These are phyloP conservation scores for Penicillium sclerotigenum DNA, from an alignment of 2,329 filamentous ascomycete genomes.

Conservation along the genomic window DNA sequence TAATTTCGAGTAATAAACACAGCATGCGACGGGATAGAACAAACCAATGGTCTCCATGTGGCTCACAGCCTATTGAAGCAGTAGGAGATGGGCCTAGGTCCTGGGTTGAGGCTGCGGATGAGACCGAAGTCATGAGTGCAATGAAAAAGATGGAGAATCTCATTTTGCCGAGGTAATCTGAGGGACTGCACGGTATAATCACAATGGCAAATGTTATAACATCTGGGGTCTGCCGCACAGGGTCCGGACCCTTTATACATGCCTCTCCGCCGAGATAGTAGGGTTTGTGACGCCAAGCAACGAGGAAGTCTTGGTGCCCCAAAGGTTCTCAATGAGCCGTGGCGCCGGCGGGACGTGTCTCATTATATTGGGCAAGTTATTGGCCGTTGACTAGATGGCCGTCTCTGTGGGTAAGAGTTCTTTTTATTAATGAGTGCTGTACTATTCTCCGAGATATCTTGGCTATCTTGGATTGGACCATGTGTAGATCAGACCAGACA, in stretches of 20 bases:
- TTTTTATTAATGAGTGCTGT: background rate
- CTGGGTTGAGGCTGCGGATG: constrained; percentile 14
- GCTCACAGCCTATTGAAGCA: constrained; percentile 26
- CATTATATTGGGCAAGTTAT: background rate
- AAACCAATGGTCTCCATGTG: constrained; percentile 31
- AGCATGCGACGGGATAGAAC: background rate
- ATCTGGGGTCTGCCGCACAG: background rate
- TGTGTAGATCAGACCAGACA: background rate
- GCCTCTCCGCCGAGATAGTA: constrained; percentile 10
- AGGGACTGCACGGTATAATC: background rate
- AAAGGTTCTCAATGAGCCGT: constrained; percentile 20
- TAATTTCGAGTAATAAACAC: background rate
- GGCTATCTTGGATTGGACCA: background rate
- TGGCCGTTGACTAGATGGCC: background rate
- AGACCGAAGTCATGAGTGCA: constrained; percentile 19
- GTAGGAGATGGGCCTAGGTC: constrained; percentile 33
- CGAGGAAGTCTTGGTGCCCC: constrained; percentile 19
- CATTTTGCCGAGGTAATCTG: constrained; percentile 9
- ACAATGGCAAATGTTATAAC: background rate
- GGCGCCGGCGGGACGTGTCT: background rate
- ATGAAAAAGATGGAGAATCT: constrained; percentile 12
- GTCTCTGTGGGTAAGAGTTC: background rate
- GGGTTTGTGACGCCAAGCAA: constrained; percentile 13
- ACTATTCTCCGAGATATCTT: background rate
- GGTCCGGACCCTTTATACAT: constrained; percentile 5